Conservation (phyloP, 2,329 filamentous ascomycete genomes). For the Gaeumannomyces tritici region DNA sequence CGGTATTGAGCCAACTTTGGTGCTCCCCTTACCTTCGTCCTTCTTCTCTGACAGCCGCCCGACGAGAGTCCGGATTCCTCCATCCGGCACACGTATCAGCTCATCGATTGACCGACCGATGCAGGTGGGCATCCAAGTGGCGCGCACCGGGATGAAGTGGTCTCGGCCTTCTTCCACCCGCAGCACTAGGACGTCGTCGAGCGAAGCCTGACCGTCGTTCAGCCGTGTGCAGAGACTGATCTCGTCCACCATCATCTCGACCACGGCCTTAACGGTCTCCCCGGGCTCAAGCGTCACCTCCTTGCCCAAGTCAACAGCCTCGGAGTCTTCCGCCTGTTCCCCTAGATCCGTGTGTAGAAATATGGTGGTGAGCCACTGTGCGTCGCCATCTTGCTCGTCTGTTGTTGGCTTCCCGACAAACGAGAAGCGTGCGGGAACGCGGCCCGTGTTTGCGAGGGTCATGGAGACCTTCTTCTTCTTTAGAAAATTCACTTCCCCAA, state of each 20-base stretch:
- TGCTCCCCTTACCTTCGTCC: background rate
- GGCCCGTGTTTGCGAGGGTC: slow-evolving; percentile 87
- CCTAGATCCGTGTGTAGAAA: slow-evolving; percentile 43
- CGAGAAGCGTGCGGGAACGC: slow-evolving; percentile 67
- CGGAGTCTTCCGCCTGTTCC: slow-evolving; percentile 19
- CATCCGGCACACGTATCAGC: slow-evolving; percentile 74
- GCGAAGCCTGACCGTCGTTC: slow-evolving; percentile 53
- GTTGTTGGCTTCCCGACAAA: slow-evolving; percentile 65
- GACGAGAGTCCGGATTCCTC: slow-evolving; percentile 56
- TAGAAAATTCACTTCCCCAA: slow-evolving; percentile 65
- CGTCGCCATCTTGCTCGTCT: slow-evolving; percentile 26
- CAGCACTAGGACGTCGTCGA: slow-evolving; percentile 85
- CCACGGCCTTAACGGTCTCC: slow-evolving; percentile 62
- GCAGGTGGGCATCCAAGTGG: slow-evolving; percentile 68
- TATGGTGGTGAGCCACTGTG: slow-evolving; percentile 60
- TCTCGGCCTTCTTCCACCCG: slow-evolving; percentile 77
- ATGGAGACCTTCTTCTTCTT: slow-evolving; percentile 56
- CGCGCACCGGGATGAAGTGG: slow-evolving; percentile 79
- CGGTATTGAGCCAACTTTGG: slow-evolving; percentile 34
- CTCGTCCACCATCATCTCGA: slow-evolving; percentile 59
- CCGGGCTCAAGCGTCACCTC: slow-evolving; percentile 71
- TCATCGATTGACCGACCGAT: slow-evolving; percentile 84
- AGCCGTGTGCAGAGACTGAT: slow-evolving; percentile 56
- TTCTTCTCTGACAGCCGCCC: slow-evolving; percentile 20
- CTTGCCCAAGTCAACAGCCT: slow-evolving; percentile 29